Conservation (phyloP, 2,329 filamentous ascomycete species). For the Karstenula rhodostoma region DNA sequence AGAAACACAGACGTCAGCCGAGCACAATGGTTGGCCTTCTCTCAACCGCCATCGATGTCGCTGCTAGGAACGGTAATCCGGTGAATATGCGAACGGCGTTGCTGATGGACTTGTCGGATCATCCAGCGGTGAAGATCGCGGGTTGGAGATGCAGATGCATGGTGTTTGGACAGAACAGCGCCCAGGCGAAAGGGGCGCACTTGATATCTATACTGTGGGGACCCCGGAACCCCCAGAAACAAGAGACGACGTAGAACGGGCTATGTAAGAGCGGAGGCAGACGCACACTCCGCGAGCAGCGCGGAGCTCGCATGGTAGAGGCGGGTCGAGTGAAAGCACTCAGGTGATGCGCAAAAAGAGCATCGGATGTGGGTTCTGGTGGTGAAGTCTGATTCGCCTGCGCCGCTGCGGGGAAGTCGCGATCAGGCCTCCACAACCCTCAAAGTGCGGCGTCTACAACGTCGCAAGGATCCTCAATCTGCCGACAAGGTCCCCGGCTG, state of each 20-base stretch:
- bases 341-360: slow-evolving; percentile 8
- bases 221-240: background rate
- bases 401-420: background rate
- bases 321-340: background rate
- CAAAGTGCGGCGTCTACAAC: background rate
- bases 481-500: background rate
- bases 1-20: slow-evolving; percentile 36
- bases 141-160: background rate
- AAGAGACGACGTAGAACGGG: slow-evolving; percentile 3
- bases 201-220: background rate
- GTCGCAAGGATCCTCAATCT: background rate
- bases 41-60: slow-evolving; percentile 30
- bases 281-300: background rate
- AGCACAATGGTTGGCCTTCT: slow-evolving; percentile 44
- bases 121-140: background rate
- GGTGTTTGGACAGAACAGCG: background rate
- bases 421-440: background rate
- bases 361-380: slow-evolving; percentile 9
- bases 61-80: slow-evolving; percentile 1
- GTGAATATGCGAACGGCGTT: background rate
- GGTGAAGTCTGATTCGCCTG: slow-evolving; percentile 9
- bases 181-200: background rate
- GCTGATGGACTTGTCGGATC: background rate
- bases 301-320: background rate
- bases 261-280: slow-evolving; percentile 1